Evolutionary conservation across 2,329 filamentous ascomycete species (phyloP), one percentile per base, ranked within the genome.

Genomic region (Xylaria sp.): DNA sequence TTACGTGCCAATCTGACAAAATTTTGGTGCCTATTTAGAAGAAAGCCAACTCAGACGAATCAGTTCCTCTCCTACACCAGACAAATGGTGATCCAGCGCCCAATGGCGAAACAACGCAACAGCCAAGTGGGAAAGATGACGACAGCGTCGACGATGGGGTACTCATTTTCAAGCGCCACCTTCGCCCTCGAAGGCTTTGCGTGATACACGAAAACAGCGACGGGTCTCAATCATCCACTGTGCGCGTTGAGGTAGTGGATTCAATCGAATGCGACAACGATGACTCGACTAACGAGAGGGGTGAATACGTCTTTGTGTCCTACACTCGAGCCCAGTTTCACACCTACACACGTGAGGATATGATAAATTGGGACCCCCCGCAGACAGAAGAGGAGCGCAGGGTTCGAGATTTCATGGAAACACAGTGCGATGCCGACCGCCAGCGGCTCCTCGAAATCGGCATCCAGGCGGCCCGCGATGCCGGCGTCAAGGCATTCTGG

Each of bases 221-320:
- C n/a, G n/a, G n/a, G n/a, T n/a, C n/a, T n/a, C n/a, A n/a, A n/a
- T n/a, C n/a, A n/a, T n/a, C n/a, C n/a, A n/a, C n/a, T n/a, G n/a
- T n/a, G n/a, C n/a, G n/a, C 21, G 13, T 63, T 27, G 60, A 63
- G 10, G 37, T 29, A 6, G 51, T 63, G 29, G 51, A 64, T 25
- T 59, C 62, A 5, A n/a, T 42, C 21, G 53, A 64, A 42, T 42
- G 29, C 27, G 35, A 63, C 18, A 16, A 6, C 40, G 25, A 63
- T 16, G 25, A n/a, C 27, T 42, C 51, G 29, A 53, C 40, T 21
- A 51, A 59, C 29, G 61, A 64, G 23, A 51, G 58, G 8, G 35
- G 54, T 18, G 62, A 64, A 59, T 64, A 64, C 35, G 62, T 64
- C 29, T 64, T 64, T 23, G 62, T 64, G 47, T 59, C 62, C 51